Evolutionary conservation across 331 rosid genomes (phyloP), one percentile per base, ranked within the genome.

Genomic region (Erythrophleum ivorense): DNA sequence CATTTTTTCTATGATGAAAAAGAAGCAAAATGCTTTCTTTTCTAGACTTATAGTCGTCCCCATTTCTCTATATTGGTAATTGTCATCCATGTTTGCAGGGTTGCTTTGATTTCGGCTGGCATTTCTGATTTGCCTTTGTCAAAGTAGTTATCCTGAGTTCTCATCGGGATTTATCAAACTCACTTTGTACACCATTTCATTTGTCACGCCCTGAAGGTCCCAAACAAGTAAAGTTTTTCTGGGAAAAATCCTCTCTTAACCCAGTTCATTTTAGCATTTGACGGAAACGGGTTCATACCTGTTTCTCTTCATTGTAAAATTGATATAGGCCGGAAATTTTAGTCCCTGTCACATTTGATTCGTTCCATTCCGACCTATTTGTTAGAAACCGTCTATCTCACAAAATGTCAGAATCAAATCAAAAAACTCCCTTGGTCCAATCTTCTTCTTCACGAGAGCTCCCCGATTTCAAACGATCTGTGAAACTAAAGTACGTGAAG

Each of bases 401-500:
- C 55, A 73, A 77, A 59, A 89, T 85, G 89, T 74, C 85, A 55
- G 81, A 86, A 41, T 62, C 89, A 34, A 75, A 82, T 75, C n/a
- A 54, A 58, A 80, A 71, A 48, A 49, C 86, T 40, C 84, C 86
- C 19, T 69, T 36, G 65, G 69, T 80, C 65, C 76, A 78, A 24
- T 5, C 57, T 9, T 21, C 64, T 41, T 45, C 80, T 41, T 71
- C 85, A 11, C 31, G 77, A 46, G 83, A 84, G 70, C 87, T 86
- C 49, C 93, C 89, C 0, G 93, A 88, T 78, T 86, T 84, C 85
- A 88, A 88, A 78, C 84, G 77, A 83, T 88, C 89, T 0, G 86
- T 90, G 85, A 90, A 83, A 55, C 52, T 90, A 65, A 90, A 90
- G 79, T 88, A 90, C 5, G 94, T 86, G 40, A 88, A 90, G 81